Evolutionary conservation across 495 filamentous ascomycete genomes (phyloP).

Genomic region (Penicillium angulare): DNA sequence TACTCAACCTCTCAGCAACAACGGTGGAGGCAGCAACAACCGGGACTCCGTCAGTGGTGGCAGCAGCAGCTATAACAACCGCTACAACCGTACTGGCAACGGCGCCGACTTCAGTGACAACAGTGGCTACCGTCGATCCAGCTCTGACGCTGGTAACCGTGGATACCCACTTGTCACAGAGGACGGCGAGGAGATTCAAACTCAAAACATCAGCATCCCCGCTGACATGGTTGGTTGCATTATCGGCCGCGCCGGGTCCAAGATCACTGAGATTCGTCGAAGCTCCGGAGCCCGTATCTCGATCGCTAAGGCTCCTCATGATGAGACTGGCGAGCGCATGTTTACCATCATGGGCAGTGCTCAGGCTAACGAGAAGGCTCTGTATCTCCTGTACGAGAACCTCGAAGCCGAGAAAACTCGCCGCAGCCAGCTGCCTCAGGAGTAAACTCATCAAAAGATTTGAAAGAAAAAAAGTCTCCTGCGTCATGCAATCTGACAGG

Average conservation of each 20-base stretch:
- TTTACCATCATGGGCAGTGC: conserved; percentile 97
- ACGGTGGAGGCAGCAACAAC: conserved; percentile 31
- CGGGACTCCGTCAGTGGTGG: conserved; percentile 34
- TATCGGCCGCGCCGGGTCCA: conserved; percentile 88
- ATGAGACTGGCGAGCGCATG: conserved; percentile 97
- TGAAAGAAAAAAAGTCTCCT: not conserved
- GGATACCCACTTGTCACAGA: conserved; percentile 84
- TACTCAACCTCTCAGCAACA: conserved; percentile 37
- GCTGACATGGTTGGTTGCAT: conserved; percentile 99
- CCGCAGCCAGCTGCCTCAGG: conserved; percentile 76
- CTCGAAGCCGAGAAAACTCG: conserved; percentile 98
- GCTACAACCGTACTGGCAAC: conserved; percentile 88
- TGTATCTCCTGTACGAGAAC: conserved; percentile 97
- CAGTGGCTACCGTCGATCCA: conserved; percentile 71
- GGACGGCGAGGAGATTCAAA: conserved; percentile 96
- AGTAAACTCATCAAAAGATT: conserved; percentile 37
- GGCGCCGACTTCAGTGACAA: conserved; percentile 96
- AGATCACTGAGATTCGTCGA: conserved; percentile 97
- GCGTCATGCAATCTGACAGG: conserved; percentile 6
- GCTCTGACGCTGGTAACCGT: conserved; percentile 69
- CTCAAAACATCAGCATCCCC: conserved; percentile 98
- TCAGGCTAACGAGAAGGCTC: conserved; percentile 87
- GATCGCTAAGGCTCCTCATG: conserved; percentile 96
- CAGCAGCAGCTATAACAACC: conserved; percentile 61
- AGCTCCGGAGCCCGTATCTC: conserved; percentile 95